Percentiles rank a stretch among this genome's conserved stretches.
These are phyloP conservation scores for Rhodotorula glutinis DNA, from an alignment of 1,284 basidiomycete species.

Conservation along the genomic window DNA sequence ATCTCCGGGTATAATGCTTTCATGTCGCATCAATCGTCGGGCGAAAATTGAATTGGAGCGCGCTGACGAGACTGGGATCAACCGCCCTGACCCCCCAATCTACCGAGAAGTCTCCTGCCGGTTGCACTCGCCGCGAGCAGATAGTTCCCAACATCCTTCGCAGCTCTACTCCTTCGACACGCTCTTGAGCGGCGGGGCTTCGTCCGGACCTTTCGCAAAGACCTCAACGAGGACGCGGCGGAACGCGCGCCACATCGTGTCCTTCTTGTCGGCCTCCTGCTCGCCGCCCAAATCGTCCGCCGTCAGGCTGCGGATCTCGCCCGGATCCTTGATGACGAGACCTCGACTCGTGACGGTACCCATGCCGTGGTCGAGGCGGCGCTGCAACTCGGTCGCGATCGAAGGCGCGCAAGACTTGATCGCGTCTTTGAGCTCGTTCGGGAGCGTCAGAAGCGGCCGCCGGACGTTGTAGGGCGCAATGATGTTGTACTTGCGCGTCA, in stretches of 20 bases:
- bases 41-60: no score
- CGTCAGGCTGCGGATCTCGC: conserved; percentile 11
- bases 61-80: no score
- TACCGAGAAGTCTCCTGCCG: no score
- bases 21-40: no score
- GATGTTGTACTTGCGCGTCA: conserved; percentile 73
- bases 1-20: no score
- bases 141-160: no score
- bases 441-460: conserved; percentile 58
- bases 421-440: conserved; percentile 61
- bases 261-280: conserved; percentile 33
- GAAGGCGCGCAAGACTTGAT: conserved; percentile 51
- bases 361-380: conserved; percentile 47
- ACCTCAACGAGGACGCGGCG: conserved; percentile 33
- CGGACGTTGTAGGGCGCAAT: conserved; percentile 71
- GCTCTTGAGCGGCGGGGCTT: background rate
- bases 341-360: background rate
- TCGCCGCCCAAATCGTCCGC: conserved; percentile 27
- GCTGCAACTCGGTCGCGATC: conserved; percentile 56
- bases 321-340: background rate
- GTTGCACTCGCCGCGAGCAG: no score
- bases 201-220: conserved; percentile 20
- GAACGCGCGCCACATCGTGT: conserved; percentile 41
- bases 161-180: background rate
- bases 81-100: no score